Evolutionary conservation across 306 rosid species (phyloP).

Genomic region (apple (Malus domestica)): DNA sequence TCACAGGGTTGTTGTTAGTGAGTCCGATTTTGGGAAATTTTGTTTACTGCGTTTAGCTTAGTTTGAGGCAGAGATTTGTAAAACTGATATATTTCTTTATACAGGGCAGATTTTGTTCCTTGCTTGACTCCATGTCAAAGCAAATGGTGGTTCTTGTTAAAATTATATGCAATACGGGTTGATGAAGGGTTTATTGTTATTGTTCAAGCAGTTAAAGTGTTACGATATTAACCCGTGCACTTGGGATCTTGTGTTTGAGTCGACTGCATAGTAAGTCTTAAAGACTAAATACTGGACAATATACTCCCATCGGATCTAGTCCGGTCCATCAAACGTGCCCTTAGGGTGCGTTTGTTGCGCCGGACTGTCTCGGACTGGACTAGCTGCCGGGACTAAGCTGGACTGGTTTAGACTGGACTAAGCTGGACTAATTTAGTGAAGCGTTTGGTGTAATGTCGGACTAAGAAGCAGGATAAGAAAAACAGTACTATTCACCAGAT

Average conservation of each 20-base stretch:
- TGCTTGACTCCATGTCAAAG: background rate
- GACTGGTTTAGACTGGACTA: too few relatives aligned
- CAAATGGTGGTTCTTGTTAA: background rate
- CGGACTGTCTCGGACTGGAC: too few relatives aligned
- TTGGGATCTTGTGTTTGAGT: background rate
- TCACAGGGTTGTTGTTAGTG: background rate
- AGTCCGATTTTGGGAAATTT: background rate
- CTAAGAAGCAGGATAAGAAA: too few relatives aligned
- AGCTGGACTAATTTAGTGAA: too few relatives aligned
- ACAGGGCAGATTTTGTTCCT: background rate
- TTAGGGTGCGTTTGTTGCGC: too few relatives aligned
- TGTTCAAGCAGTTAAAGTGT: background rate
- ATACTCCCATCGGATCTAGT: background rate
- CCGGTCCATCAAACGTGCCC: too few relatives aligned
- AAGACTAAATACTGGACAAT: background rate
- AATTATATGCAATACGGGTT: background rate
- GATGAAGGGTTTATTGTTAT: background rate
- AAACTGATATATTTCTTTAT: background rate
- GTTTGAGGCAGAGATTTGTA: conserved; percentile 6
- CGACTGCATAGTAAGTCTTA: background rate
- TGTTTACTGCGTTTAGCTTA: background rate
- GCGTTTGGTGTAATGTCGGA: too few relatives aligned
- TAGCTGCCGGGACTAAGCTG: too few relatives aligned
- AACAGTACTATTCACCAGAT: too few relatives aligned
- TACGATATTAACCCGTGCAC: background rate